Evolutionary conservation across 257 asterid species (phyloP), one percentile per base, ranked within the genome.

Genomic region (Jasminum sambac): DNA sequence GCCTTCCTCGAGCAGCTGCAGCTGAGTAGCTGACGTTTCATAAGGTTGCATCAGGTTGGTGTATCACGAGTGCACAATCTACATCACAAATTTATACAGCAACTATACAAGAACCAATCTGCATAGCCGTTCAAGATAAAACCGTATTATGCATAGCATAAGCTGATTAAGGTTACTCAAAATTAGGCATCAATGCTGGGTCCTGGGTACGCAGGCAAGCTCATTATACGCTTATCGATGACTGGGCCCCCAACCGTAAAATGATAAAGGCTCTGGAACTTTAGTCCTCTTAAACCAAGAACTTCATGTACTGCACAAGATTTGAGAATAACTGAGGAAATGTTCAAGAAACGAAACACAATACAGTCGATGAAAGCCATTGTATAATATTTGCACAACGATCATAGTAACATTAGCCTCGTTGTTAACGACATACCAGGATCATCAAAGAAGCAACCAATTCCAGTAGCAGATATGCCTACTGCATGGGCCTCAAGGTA

Each of bases 401-500:
- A 7, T 57, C 63, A n/a, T 57, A 55, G 30, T 30, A n/a, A 37
- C 23, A 25, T 52, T 46, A 58, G 68, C 42, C n/a, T 44, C 36
- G 68, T 17, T 50, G 1, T 36, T 40, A 38, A 73, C 14, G 12
- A 62, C 78, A 17, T 87, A 94, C 98, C 97, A 40, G 96, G 97
- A 80, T 90, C 96, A 66, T 94, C 96, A 74, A 94, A 94, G 74
- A 86, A 91, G 83, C 99, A 94, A 59, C 97, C 99, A 43, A 94
- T 94, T 37, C 99, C 99, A 46, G 96, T 91, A 63, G 99, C 96
- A 75, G 99, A 94, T 64, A 94, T 62, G 59, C 97, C 97, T 52
- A 88, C 89, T 10, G 96, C 96, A 81, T 89, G 96, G 1, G 99
- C 89, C 84, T 94, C 99, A 8, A 94, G 96, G 76, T 94, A 91